Base-by-base conservation (phyloP, 2,329 filamentous ascomycete genomes). In the Neoascochyta sp. region DNA sequence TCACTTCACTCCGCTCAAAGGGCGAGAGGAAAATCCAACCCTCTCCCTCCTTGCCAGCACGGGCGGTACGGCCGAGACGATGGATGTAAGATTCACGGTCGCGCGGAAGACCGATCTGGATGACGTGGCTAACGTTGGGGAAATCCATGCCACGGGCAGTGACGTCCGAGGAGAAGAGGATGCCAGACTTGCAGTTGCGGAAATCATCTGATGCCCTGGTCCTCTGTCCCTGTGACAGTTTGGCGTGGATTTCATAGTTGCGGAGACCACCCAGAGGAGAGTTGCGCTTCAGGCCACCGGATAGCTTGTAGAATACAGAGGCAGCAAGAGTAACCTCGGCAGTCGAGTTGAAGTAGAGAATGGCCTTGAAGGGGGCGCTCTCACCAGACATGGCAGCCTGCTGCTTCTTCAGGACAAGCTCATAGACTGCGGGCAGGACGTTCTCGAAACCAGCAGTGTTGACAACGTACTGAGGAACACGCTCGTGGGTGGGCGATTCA, bases 281-380 rank as follows among this genome's bases (percentile, higher is more conserved):
- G 27, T 36, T 48, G 25, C 62, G 54, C 30, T 50, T 57, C 28
- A 57, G 54, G 7, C 62, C 59, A 9, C 62, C 53, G 15, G 54
- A 54, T 27, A 79, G 65, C 17, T 69, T 67, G 34, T 68, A 63
- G 29, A 88, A 76, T 13, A 82, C 65, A 10, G 74, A 68, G 12
- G 73, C 67, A 13, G 78, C 78, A 26, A 88, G 68, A 34, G 80
- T 71, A 24, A 88, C 85, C 42, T 83, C 74, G 14, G 77, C 75
- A 1, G 84, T 93, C 13, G 83, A 86, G 51, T 85, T 85, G 60
- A 90, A 83, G 68, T 95, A 98, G 22, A 95, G 70, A 38, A 98
- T 93, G n/a, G 87, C 86, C 73, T 98, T 98, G 76, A 96, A 95
- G 0, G 86, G 85, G 10, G 62, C 62, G 3, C 40, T 50, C 50